Evolutionary conservation across 805 yeast genomes (phyloP), one percentile per base, ranked within the genome.

Genomic region (Sugiyamaella marilandica): DNA sequence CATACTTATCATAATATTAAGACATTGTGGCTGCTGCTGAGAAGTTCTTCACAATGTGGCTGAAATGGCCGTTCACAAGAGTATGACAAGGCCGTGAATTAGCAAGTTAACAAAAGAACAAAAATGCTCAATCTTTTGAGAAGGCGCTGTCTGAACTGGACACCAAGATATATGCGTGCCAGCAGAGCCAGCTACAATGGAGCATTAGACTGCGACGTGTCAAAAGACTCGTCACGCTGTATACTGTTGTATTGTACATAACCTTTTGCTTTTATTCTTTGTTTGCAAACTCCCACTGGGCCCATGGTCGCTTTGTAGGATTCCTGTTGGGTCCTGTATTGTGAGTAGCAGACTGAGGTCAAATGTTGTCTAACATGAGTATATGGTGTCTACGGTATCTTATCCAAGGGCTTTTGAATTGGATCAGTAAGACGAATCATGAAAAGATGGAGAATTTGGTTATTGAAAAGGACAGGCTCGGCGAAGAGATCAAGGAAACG

Each of bases 401-500:
- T 34, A 51, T 64, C 19, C 55, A 49, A 10, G 18, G 50, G n/a
- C 35, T 54, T n/a, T 57, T 58, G 45, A 52, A 49, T 39, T 62
- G 63, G 54, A 60, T 59, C 46, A 56, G 58, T 26, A 39, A 44
- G 33, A 56, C 60, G 19, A 55, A 64, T 26, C 64, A 66, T 14
- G 58, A 56, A 32, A 44, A 53, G 24, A 59, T 77, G 45, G 66
- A 68, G 51, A 51, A 55, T 10, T 66, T 82, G 49, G 68, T 70
- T 52, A 72, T 71, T 21, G 66, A 73, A 45, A 88, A 83, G 55
- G 70, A 72, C 51, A 67, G 68, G 24, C 81, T 82, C 63, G 75
- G 86, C 47, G 85, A 83, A 19, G 86, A 82, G 55, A 72, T 86
- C 67, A 87, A 87, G 67, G 73, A 77, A 52, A 75, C 80, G 62